A percentile compares a stretch with the other conserved stretches of the same genome.
These are phyloP conservation scores for Podosphaera fusca DNA, from an alignment of 2,329 filamentous ascomycete genomes.

Conservation along the genomic window DNA sequence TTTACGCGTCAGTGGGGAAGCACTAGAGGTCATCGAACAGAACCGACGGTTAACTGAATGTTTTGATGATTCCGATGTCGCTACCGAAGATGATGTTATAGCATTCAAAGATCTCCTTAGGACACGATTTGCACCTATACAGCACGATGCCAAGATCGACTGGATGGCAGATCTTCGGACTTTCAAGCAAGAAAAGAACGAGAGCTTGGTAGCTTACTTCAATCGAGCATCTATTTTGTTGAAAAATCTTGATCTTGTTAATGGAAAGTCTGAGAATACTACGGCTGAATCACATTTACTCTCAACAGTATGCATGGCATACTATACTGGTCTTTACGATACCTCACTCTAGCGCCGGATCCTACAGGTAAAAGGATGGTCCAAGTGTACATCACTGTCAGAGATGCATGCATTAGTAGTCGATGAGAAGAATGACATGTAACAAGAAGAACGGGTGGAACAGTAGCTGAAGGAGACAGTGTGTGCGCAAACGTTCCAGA, in stretches of 20 bases:
- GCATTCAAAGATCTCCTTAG: background rate
- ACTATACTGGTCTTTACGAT: no score
- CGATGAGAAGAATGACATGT: background rate
- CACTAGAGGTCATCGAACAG: no score
- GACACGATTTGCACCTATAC: background rate
- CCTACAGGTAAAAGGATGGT: no score
- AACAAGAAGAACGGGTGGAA: background rate
- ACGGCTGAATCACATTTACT: no score
- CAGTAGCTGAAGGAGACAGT: background rate
- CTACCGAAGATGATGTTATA: background rate
- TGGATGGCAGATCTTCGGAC: background rate
- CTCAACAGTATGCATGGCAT: no score
- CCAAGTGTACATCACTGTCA: background rate
- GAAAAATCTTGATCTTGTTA: no score
- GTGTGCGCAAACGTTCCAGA: background rate
- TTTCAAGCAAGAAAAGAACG: background rate
- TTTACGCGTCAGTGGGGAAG: no score
- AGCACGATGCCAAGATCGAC: background rate
- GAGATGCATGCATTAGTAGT: background rate
- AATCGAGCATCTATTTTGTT: no score
- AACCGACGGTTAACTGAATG: background rate
- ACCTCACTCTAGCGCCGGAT: no score
- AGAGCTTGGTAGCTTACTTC: no score
- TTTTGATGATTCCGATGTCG: background rate
- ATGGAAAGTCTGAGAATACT: no score